phyloP scores from a whole-genome alignment of 148 eudicot genomes.

The Diospyros kaki region DNA sequence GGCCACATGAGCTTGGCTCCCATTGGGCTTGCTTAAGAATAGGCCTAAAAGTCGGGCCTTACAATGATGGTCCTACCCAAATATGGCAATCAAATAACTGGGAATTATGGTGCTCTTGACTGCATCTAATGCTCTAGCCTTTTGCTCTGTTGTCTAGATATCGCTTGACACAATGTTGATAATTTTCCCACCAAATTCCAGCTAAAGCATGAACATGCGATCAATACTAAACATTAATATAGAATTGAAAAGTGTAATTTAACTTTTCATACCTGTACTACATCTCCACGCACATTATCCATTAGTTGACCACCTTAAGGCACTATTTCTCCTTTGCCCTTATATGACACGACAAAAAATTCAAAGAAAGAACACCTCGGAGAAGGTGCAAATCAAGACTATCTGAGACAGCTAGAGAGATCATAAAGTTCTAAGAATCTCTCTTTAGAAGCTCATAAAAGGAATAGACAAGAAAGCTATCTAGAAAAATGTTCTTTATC shows the following conservation, averaged over 20 bases:
- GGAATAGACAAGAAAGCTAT: too few relatives aligned
- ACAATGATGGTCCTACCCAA: slow-evolving; percentile 53
- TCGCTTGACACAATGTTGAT: slow-evolving; percentile 85
- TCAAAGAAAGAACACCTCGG: not conserved
- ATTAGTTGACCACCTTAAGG: slow-evolving; percentile 33
- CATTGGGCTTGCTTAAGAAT: too few relatives aligned
- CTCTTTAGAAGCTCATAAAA: too few relatives aligned
- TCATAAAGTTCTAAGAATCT: too few relatives aligned
- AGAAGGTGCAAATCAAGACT: too few relatives aligned
- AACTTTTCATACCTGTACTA: slow-evolving; percentile 44
- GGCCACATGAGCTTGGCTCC: too few relatives aligned
- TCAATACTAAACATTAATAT: not conserved
- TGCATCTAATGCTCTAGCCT: slow-evolving; percentile 49
- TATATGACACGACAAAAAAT: not conserved
- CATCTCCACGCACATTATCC: slow-evolving; percentile 74
- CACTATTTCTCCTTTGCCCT: slow-evolving; percentile 34
- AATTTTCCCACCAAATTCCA: slow-evolving; percentile 78
- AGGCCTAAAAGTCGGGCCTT: too few relatives aligned
- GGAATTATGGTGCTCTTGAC: slow-evolving; percentile 62
- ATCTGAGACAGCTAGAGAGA: too few relatives aligned
- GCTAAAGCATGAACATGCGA: slow-evolving; percentile 41
- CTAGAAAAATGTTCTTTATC: too few relatives aligned
- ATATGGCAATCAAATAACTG: slow-evolving; percentile 59
- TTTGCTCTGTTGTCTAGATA: slow-evolving; percentile 55
- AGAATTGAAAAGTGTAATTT: not conserved